Base-by-base conservation (phyloP, 2,329 filamentous ascomycete species). In the Emydomyces testavorans region DNA sequence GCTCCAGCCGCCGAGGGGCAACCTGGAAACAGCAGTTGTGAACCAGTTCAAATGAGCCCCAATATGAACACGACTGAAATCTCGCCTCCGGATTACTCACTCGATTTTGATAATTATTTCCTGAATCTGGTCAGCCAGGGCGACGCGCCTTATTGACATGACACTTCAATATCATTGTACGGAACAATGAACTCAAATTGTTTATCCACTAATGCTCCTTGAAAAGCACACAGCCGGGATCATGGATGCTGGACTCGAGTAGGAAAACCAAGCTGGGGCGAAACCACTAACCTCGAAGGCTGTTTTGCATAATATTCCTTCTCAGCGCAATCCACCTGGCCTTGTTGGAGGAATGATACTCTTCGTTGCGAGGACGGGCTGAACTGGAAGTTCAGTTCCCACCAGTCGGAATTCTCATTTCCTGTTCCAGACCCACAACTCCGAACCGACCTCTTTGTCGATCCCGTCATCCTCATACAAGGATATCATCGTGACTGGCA, bases 41-140 rank as follows among this genome's bases (percentile, higher is more conserved):
- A 42, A 6, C 20, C 15, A 1, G 10, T 38, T 7, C 35, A 47
- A 6, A 37, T 29, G 32, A 47, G 45, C 28, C 45, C 45, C 23
- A 20, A 20, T 10, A 16, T 47, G 35, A 32, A 6, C 34, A 29
- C 32, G 6, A 43, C 38, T 8, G 38, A 42, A 20, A 49, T 49
- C 8, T 49, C 46, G 6, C 46, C 46, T n/a, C 46, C 46, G 26
- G 46, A 49, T 43, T 49, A 49, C 11, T 49, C 46, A 15, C 34
- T 49, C 3, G 46, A 49, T 29, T 49, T 49, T 28, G 46, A 49
- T 43, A 43, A 42, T 31, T n/a, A n/a, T n/a, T 49, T 49, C 21
- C 24, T 49, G 8, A 43, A 31, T 15, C 23, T 43, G 20, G 31
- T 49, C 21, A 34, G 31, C 20, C 46, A 49, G 40, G 39, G 24